phyloP scores from a whole-genome alignment of 176 grass and related monocot species.

The Ananas comosus region DNA sequence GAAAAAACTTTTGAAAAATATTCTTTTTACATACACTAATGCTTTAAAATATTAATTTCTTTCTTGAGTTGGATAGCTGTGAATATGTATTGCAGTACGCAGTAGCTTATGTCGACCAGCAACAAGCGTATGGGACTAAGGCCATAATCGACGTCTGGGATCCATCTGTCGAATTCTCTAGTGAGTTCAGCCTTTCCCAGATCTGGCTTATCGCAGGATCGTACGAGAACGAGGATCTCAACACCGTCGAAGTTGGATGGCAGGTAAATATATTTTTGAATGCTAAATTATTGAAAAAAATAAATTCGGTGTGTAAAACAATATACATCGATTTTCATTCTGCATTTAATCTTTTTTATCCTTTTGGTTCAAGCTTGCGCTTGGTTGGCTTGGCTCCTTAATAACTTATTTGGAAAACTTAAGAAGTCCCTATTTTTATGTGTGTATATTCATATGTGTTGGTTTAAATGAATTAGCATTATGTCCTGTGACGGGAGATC shows the following conservation, averaged over 20 bases:
- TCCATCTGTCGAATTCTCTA: not conserved
- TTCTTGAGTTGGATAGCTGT: not conserved
- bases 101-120: not conserved
- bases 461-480: too few relatives aligned
- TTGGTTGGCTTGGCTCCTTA: too few relatives aligned
- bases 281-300: not conserved
- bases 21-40: too few relatives aligned
- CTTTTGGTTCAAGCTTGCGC: too few relatives aligned
- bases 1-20: too few relatives aligned
- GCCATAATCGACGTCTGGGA: not conserved
- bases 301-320: not conserved
- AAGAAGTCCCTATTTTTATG: too few relatives aligned
- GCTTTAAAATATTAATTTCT: not conserved
- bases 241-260: conserved; percentile 23
- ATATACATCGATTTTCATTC: not conserved
- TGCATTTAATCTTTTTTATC: not conserved
- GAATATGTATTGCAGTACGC: not conserved
- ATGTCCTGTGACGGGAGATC: too few relatives aligned
- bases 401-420: too few relatives aligned
- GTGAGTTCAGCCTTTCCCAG: conserved; percentile 17
- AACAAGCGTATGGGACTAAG: conserved; percentile 3
- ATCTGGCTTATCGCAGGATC: conserved; percentile 9
- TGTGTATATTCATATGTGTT: too few relatives aligned
- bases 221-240: conserved; percentile 4
- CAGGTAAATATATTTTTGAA: not conserved